Evolutionary conservation across 78 protist genomes (phyloP).

Genomic region (Chrysochromulina tobinii): DNA sequence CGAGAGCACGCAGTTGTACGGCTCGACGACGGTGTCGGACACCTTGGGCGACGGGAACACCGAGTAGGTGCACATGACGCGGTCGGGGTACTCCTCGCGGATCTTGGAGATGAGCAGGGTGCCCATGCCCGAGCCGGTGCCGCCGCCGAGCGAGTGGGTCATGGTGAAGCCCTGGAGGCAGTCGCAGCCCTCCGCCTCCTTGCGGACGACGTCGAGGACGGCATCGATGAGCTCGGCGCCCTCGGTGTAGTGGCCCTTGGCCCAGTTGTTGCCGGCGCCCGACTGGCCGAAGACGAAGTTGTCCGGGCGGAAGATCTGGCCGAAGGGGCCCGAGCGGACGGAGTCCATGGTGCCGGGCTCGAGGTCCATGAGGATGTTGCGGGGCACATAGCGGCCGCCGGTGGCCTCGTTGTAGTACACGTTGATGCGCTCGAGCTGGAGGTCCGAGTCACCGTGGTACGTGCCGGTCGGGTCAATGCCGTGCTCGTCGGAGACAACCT

Average conservation of each 20-base stretch:
- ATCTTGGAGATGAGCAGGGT: constrained; percentile 66
- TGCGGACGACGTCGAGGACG: constrained; percentile 93
- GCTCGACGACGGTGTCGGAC: constrained; percentile 97
- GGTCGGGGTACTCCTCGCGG: constrained; percentile 95
- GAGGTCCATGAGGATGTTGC: constrained; percentile 96
- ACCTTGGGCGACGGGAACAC: constrained; percentile 98
- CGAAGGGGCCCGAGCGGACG: constrained; percentile 89
- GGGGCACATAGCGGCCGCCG: constrained; percentile 92
- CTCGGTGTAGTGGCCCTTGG: constrained; percentile 98
- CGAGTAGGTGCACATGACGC: constrained; percentile 95
- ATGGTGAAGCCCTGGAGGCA: constrained; percentile 99
- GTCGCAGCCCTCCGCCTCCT: constrained; percentile 95
- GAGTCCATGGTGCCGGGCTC: too few species aligned
- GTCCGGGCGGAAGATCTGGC: constrained; percentile 93
- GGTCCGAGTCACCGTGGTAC: constrained; percentile 85
- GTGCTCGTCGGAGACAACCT: constrained; percentile 95
- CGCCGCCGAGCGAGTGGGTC: constrained; percentile 99
- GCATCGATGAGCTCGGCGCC: constrained; percentile 94
- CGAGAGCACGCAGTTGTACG: constrained; percentile 98
- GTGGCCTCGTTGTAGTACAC: constrained; percentile 95
- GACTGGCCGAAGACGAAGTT: constrained; percentile 92
- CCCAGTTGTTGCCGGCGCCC: constrained; percentile 97
- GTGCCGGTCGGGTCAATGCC: constrained; percentile 91
- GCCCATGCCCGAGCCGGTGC: constrained; percentile 99
- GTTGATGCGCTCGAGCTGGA: constrained; percentile 93